phyloP scores from a whole-genome alignment of 257 asterid genomes.

The Solanum lignicaule region DNA sequence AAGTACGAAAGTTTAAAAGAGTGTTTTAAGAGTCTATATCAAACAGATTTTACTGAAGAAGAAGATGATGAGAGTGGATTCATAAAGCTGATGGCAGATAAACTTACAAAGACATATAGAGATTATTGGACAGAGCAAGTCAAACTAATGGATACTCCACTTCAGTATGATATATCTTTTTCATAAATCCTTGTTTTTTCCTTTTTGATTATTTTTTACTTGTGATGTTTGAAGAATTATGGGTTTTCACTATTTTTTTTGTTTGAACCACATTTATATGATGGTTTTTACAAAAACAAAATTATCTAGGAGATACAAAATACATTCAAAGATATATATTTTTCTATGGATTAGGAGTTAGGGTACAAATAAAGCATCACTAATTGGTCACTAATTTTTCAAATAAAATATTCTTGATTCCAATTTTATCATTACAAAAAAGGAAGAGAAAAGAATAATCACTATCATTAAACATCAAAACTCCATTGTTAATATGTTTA shows the following conservation, averaged over 20 bases:
- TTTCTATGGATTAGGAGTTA: too few species aligned
- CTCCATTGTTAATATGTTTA: too few species aligned
- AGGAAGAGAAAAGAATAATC: too few species aligned
- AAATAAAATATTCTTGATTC: too few species aligned
- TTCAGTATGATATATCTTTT: neutral
- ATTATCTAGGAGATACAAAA: neutral
- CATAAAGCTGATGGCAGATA: neutral
- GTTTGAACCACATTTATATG: neutral
- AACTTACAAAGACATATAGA: neutral
- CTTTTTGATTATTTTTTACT: neutral
- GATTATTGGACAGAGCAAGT: neutral
- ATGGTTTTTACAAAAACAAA: neutral
- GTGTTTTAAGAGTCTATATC: neutral
- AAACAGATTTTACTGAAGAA: neutral
- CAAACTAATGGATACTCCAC: neutral
- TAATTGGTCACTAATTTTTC: too few species aligned
- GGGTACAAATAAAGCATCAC: too few species aligned
- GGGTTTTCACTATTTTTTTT: neutral
- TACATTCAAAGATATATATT: neutral
- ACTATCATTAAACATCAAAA: too few species aligned
- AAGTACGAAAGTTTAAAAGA: neutral
- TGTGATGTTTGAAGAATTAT: neutral
- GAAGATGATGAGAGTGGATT: neutral
- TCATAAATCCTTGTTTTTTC: neutral
- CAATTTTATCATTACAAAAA: too few species aligned